Conservation (phyloP, 192 early-diverging fungal genomes). For the Tieghemiomyces parasiticus region DNA sequence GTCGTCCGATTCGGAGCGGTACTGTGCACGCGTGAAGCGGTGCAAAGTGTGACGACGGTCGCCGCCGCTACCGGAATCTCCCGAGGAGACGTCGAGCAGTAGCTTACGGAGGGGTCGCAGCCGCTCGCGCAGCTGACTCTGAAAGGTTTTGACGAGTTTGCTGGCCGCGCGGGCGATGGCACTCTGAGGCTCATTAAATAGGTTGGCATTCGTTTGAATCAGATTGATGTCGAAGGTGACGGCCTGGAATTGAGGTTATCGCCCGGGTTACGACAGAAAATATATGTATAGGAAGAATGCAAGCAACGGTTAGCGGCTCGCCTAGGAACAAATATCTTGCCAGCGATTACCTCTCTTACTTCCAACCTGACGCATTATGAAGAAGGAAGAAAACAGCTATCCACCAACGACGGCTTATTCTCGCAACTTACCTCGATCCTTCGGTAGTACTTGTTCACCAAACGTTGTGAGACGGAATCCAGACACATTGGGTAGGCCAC, state of each 20-base stretch:
- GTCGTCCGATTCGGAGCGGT: too few relatives aligned
- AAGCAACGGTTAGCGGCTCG: constrained; percentile 1
- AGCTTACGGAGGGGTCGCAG: too few relatives aligned
- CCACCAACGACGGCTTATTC: neutral
- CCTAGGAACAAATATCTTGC: neutral
- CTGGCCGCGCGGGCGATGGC: constrained; percentile 21
- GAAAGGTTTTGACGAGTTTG: too few relatives aligned
- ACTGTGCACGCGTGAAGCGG: too few relatives aligned
- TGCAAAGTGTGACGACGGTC: too few relatives aligned
- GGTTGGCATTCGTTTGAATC: constrained; percentile 47
- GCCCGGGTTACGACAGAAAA: constrained; percentile 7
- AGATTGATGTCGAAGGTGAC: constrained; percentile 50
- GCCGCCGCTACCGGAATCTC: too few relatives aligned
- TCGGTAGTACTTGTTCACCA: constrained; percentile 44
- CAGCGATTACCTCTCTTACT: neutral
- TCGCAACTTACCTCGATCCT: constrained; percentile 25
- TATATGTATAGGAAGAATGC: neutral
- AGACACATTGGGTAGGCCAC: constrained; percentile 62
- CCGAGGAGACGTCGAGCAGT: too few relatives aligned
- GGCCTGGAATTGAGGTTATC: constrained; percentile 18
- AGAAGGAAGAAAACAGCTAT: neutral
- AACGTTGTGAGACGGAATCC: constrained; percentile 36
- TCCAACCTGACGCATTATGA: neutral
- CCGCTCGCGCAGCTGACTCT: too few relatives aligned
- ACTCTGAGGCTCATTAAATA: constrained; percentile 42